Evolutionary conservation across 1,284 basidiomycete species (phyloP).

Genomic region (Rhizopogon parksii): DNA sequence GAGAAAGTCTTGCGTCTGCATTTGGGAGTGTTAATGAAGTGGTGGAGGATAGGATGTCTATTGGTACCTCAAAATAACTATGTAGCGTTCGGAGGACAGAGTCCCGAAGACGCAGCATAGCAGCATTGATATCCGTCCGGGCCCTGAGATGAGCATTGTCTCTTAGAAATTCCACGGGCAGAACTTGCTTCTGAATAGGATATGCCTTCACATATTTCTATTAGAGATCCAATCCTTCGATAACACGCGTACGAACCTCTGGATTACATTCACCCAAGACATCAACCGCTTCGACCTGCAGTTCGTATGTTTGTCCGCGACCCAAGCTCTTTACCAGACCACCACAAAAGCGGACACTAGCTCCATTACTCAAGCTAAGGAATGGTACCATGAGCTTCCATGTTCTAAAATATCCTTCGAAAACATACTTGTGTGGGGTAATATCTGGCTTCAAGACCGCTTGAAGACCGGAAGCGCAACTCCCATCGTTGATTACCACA

Average conservation of each 20-base stretch:
- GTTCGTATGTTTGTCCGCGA: conserved; percentile 64
- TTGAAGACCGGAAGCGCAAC: conserved; percentile 61
- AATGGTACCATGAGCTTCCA: neutral
- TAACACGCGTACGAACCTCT: conserved; percentile 41
- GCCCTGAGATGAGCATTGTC: conserved; percentile 80
- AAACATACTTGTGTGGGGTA: conserved; percentile 1
- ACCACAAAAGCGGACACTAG: conserved; percentile 66
- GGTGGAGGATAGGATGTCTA: neutral
- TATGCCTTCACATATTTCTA: conserved; percentile 46
- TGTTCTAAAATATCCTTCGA: neutral
- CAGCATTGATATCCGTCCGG: conserved; percentile 64
- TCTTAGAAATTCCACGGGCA: conserved; percentile 70
- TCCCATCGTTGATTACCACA: conserved; percentile 79
- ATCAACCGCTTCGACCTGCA: conserved; percentile 60
- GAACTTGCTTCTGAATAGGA: conserved; percentile 81
- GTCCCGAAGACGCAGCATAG: conserved; percentile 72
- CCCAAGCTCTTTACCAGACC: conserved; percentile 61
- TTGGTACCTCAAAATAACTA: conserved; percentile 62
- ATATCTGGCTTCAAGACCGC: conserved; percentile 51
- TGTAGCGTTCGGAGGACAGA: conserved; percentile 45
- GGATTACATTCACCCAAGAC: conserved; percentile 73
- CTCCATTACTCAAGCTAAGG: conserved; percentile 60
- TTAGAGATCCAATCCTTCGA: neutral
- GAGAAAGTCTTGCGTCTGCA: conserved; percentile 68
- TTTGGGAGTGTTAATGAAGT: neutral